Evolutionary conservation across 1,284 basidiomycete genomes (phyloP).

Genomic region (Rugosomyces carneus): DNA sequence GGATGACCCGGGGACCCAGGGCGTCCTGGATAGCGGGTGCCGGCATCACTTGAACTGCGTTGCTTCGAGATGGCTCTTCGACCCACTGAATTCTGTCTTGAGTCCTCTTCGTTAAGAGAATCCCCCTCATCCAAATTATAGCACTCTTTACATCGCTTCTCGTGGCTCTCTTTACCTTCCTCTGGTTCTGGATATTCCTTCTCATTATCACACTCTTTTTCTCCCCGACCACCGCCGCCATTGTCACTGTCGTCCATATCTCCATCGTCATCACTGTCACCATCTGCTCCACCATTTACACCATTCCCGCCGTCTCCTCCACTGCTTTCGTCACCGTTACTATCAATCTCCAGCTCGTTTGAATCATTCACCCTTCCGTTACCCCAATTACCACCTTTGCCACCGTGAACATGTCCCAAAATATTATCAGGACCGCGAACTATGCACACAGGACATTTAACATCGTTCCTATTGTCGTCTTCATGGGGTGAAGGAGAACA

Average conservation of each 20-base stretch:
- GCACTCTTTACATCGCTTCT: neutral
- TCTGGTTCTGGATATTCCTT: neutral
- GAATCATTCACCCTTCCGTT: constrained; percentile 2
- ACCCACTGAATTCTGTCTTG: neutral
- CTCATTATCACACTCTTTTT: neutral
- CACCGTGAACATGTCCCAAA: neutral
- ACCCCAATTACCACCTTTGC: neutral
- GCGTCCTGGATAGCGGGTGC: constrained; percentile 9
- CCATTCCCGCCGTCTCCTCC: constrained; percentile 1
- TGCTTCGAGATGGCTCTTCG: neutral
- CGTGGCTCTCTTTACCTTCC: neutral
- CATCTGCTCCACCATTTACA: neutral
- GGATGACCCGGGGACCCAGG: constrained; percentile 11
- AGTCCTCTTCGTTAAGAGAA: neutral
- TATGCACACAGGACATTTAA: too few relatives aligned
- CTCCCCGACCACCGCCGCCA: neutral
- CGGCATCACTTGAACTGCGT: constrained; percentile 9
- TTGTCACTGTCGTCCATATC: neutral
- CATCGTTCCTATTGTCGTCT: too few relatives aligned
- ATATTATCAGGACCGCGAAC: too few relatives aligned
- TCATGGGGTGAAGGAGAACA: too few relatives aligned
- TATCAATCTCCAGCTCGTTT: neutral
- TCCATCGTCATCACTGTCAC: neutral
- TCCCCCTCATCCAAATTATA: neutral
- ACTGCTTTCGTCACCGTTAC: neutral